Evolutionary conservation across 2,329 filamentous ascomycete genomes (phyloP).

Genomic region (Leptodontidium sp.): DNA sequence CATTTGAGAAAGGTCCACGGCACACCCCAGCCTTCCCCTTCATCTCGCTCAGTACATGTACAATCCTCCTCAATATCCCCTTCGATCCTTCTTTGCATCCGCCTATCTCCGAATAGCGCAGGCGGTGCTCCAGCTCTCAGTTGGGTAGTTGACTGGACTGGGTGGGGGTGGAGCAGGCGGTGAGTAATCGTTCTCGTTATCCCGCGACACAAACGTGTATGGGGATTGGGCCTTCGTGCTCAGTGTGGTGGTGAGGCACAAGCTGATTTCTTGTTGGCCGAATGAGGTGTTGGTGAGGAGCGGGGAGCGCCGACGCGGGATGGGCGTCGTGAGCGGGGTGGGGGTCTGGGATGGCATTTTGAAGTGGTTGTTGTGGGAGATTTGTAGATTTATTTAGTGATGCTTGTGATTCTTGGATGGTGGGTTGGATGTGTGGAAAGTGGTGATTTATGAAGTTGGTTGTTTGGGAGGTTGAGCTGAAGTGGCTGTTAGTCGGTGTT

Average conservation of each 20-base stretch:
- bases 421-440: constrained; percentile 10
- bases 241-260: constrained; percentile 40
- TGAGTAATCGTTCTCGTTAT: constrained; percentile 63
- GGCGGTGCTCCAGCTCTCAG: constrained; percentile 59
- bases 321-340: constrained; percentile 41
- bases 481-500: constrained; percentile 22
- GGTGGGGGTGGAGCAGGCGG: constrained; percentile 72
- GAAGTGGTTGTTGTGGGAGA: background rate
- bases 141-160: constrained; percentile 68
- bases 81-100: background rate
- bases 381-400: constrained; percentile 6
- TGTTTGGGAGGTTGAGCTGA: constrained; percentile 15
- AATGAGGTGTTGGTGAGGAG: constrained; percentile 39
- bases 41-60: constrained; percentile 2
- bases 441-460: constrained; percentile 7
- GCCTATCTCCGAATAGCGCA: constrained; percentile 37
- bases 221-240: constrained; percentile 41
- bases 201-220: constrained; percentile 37
- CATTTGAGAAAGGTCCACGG: background rate
- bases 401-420: background rate
- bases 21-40: too few species aligned
- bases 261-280: constrained; percentile 42
- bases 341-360: constrained; percentile 45
- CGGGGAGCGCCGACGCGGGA: constrained; percentile 60
- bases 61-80: background rate